Conservation (phyloP, 2,329 filamentous ascomycete species). For the Stromatinia cepivora region DNA sequence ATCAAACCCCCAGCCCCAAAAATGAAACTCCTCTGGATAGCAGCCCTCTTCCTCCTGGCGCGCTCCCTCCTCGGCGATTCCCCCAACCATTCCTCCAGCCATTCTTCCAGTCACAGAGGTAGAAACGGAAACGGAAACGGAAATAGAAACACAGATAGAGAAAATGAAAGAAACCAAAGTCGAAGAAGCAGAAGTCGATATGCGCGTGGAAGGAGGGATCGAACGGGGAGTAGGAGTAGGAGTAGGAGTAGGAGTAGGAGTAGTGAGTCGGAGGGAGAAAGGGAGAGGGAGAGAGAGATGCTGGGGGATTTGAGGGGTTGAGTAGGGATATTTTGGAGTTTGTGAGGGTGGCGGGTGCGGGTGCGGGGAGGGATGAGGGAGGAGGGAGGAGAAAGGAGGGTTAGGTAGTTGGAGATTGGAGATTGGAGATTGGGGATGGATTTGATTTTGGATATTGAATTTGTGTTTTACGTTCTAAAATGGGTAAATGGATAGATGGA, state of each 20-base stretch:
- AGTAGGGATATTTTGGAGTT: too few species aligned
- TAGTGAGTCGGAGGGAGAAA: background rate
- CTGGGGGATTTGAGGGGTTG: background rate
- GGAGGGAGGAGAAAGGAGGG: too few species aligned
- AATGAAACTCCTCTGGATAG: background rate
- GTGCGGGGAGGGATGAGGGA: too few species aligned
- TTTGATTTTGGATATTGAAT: too few species aligned
- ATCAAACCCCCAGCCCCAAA: background rate
- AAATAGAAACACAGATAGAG: background rate
- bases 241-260: background rate
- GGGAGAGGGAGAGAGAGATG: background rate
- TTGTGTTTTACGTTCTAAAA: too few species aligned
- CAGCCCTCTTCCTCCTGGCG: background rate
- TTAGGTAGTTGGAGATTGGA: too few species aligned
- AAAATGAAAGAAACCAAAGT: background rate
- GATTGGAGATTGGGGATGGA: too few species aligned
- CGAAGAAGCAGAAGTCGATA: background rate
- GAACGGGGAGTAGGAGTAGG: background rate
- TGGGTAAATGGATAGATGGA: too few species aligned
- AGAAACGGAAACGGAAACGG: too few species aligned
- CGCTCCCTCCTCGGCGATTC: background rate
- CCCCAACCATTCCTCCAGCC: background rate
- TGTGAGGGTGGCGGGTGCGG: too few species aligned
- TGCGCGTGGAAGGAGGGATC: background rate
- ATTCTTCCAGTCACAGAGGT: background rate